Percentiles rank a stretch among this genome's conserved stretches.
phyloP scores from a whole-genome alignment of 1,139 yeast species.

The Saccharomyces hybrid region DNA sequence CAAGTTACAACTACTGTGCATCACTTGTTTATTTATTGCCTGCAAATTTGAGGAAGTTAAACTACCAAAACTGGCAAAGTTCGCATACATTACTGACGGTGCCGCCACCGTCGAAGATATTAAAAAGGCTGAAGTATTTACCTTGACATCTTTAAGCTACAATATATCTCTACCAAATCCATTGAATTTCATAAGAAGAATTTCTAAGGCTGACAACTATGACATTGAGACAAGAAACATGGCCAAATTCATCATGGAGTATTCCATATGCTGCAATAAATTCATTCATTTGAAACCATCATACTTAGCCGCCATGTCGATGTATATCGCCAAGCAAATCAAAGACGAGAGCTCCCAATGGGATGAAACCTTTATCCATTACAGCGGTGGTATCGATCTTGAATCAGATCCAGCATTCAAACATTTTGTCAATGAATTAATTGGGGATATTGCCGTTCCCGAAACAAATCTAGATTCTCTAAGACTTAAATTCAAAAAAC shows the following conservation, averaged over 20 bases:
- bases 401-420: conserved; percentile 2
- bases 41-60: conserved; percentile 95
- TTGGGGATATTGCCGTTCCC: conserved; percentile 21
- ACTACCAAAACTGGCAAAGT: conserved; percentile 83
- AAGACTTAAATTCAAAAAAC: conserved; percentile 20
- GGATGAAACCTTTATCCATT: conserved; percentile 75
- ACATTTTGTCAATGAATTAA: neutral
- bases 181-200: conserved; percentile 84
- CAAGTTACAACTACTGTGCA: conserved; percentile 80
- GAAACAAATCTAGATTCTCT: conserved; percentile 28
- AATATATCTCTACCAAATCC: conserved; percentile 89
- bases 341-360: conserved; percentile 58
- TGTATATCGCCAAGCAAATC: conserved; percentile 5
- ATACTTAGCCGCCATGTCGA: conserved; percentile 77
- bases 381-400: conserved; percentile 59
- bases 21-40: conserved; percentile 82
- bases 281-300: conserved; percentile 75
- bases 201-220: conserved; percentile 89
- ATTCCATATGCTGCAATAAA: conserved; percentile 69
- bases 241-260: conserved; percentile 81
- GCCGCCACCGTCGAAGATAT: conserved; percentile 82
- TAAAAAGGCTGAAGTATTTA: conserved; percentile 75
- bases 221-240: conserved; percentile 83
- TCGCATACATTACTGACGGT: conserved; percentile 80
- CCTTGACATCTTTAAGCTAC: conserved; percentile 66